Evolutionary conservation across 345 rosid species (phyloP).

Genomic region (Triadica sebifera): DNA sequence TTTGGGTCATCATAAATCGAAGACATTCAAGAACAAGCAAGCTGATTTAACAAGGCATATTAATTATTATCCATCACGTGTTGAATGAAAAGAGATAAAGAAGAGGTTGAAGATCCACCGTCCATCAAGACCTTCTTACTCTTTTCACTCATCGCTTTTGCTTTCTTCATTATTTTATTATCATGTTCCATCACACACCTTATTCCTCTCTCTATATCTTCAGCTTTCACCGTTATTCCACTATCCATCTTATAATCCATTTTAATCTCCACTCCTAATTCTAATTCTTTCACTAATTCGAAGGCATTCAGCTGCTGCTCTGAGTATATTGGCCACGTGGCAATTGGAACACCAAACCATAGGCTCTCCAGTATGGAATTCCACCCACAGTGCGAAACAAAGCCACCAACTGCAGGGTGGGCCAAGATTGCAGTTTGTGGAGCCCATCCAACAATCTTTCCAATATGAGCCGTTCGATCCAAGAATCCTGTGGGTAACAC

Average conservation of each 20-base stretch:
- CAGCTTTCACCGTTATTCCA: not conserved
- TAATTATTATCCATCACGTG: not conserved
- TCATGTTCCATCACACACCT: constrained; percentile 12
- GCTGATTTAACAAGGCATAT: too few species aligned
- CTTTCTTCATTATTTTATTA: not conserved
- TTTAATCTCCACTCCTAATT: constrained; percentile 14
- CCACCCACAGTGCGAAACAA: constrained; percentile 26
- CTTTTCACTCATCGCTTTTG: not conserved
- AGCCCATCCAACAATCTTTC: constrained; percentile 21
- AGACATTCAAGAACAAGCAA: too few species aligned
- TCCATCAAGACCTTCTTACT: constrained; percentile 6
- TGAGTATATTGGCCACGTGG: constrained; percentile 23
- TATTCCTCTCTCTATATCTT: constrained; percentile 19
- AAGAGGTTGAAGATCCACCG: constrained; percentile 12
- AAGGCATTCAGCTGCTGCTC: constrained; percentile 18
- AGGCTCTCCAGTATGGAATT: constrained; percentile 18
- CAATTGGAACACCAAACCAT: constrained; percentile 21
- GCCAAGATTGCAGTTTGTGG: constrained; percentile 13
- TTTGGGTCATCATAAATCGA: too few species aligned
- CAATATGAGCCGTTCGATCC: constrained; percentile 13
- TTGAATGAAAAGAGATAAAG: constrained; percentile 3
- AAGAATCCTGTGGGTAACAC: constrained; percentile 14
- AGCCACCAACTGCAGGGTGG: constrained; percentile 7
- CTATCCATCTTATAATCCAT: constrained; percentile 13
- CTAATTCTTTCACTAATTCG: constrained; percentile 1